phyloP scores from a whole-genome alignment of 192 early-diverging fungal species.

The Thamnidium elegans region DNA sequence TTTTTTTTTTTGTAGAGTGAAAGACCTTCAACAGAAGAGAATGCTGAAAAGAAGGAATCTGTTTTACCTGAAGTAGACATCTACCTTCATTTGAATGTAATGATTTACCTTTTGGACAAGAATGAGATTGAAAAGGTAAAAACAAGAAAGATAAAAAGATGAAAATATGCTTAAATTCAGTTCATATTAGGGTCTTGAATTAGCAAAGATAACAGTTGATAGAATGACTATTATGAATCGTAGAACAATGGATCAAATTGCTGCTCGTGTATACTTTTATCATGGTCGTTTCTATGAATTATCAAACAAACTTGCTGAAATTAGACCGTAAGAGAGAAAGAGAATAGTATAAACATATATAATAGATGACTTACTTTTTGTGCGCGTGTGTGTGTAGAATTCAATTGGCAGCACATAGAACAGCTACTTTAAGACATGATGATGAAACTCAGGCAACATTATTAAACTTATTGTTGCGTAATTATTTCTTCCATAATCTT shows the following conservation, averaged over 20 bases:
- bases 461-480: constrained; percentile 87
- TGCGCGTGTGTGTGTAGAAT: constrained; percentile 36
- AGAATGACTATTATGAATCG: constrained; percentile 70
- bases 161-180: background rate
- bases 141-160: background rate
- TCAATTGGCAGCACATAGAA: constrained; percentile 82
- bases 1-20: background rate
- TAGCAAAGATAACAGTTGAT: constrained; percentile 65
- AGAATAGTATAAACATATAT: background rate
- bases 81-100: constrained; percentile 77
- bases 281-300: constrained; percentile 90
- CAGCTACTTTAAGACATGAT: constrained; percentile 88
- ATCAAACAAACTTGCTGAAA: constrained; percentile 63
- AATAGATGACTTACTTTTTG: background rate
- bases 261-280: constrained; percentile 92
- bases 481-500: constrained; percentile 93
- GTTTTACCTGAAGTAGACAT: constrained; percentile 77
- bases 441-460: constrained; percentile 90
- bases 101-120: constrained; percentile 82
- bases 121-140: constrained; percentile 65
- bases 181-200: constrained; percentile 55
- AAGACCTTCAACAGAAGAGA: constrained; percentile 7
- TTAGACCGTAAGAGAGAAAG: constrained; percentile 60
- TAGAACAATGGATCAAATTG: constrained; percentile 86
- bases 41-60: constrained; percentile 29